These are phyloP conservation scores for Termitomyces sp. DNA, from an alignment of 768 basidiomycete genomes.

Conservation along the genomic window DNA sequence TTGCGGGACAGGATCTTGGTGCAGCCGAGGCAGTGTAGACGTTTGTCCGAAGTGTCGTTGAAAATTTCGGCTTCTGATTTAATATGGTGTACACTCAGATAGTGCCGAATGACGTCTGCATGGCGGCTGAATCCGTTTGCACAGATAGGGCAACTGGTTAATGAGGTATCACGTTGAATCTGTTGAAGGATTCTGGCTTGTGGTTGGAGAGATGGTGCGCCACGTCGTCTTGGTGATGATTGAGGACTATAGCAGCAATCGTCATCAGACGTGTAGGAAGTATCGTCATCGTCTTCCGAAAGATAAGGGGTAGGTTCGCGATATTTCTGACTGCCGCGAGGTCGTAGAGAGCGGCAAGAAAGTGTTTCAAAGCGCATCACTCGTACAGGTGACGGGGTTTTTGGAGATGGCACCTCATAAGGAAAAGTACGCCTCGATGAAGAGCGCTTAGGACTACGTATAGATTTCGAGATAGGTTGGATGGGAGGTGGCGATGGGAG, in stretches of 20 bases:
- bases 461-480: background rate
- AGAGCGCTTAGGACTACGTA: background rate
- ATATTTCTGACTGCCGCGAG: background rate
- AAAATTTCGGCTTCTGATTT: conserved; percentile 7
- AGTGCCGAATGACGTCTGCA: conserved; percentile 10
- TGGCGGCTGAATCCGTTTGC: conserved; percentile 3
- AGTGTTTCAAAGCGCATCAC: background rate
- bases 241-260: background rate
- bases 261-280: background rate
- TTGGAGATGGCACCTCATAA: background rate
- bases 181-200: conserved; percentile 1
- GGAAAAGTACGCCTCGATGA: background rate
- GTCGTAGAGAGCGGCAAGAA: conserved; percentile 1
- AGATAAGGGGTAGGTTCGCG: background rate
- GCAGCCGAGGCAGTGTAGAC: conserved; percentile 9
- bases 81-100: conserved; percentile 1
- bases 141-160: conserved; percentile 4
- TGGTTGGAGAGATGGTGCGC: background rate
- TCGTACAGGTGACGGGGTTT: background rate
- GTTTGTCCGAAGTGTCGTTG: conserved; percentile 5
- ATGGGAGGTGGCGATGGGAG: background rate
- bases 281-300: conserved; percentile 1
- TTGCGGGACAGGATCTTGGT: conserved; percentile 11
- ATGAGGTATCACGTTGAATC: conserved; percentile 1
- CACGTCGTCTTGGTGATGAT: background rate